phyloP scores from a whole-genome alignment of 2,329 filamentous ascomycete species.

The Graphilbum fragrans region DNA sequence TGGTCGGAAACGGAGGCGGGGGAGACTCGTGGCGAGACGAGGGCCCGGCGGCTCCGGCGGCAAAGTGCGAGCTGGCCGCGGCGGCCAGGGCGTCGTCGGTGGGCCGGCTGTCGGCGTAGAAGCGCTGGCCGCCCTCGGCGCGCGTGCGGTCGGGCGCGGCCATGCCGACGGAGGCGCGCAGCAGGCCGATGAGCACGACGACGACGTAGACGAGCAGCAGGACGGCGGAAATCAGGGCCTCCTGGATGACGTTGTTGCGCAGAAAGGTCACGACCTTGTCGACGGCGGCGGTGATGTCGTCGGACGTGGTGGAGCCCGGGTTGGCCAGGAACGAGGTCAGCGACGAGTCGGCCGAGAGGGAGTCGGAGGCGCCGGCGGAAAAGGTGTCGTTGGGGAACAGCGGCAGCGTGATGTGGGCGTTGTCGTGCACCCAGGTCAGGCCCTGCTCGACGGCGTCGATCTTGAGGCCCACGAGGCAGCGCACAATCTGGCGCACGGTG shows the following conservation, averaged over 20 bases:
- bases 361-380: slow-evolving; percentile 60
- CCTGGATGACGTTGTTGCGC: slow-evolving; percentile 54
- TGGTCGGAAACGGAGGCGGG: background rate
- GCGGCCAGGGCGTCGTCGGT: slow-evolving; percentile 11
- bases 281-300: slow-evolving; percentile 72
- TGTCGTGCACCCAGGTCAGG: slow-evolving; percentile 84
- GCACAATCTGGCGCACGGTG: slow-evolving; percentile 66
- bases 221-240: slow-evolving; percentile 66
- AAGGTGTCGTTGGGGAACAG: slow-evolving; percentile 70
- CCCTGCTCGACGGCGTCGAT: slow-evolving; percentile 73
- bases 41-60: background rate
- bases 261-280: slow-evolving; percentile 56
- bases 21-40: slow-evolving; percentile 7
- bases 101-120: slow-evolving; percentile 4
- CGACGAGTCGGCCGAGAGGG: slow-evolving; percentile 43
- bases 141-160: slow-evolving; percentile 45
- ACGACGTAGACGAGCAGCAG: slow-evolving; percentile 69
- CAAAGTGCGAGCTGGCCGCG: slow-evolving; percentile 7
- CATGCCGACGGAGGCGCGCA: slow-evolving; percentile 52
- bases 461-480: slow-evolving; percentile 83
- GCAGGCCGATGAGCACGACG: slow-evolving; percentile 61
- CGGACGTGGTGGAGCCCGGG: slow-evolving; percentile 58
- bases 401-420: slow-evolving; percentile 76
- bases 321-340: slow-evolving; percentile 65
- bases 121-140: slow-evolving; percentile 42